Evolutionary conservation across 2,329 filamentous ascomycete genomes (phyloP).

Genomic region (Drechslerella dactyloides): DNA sequence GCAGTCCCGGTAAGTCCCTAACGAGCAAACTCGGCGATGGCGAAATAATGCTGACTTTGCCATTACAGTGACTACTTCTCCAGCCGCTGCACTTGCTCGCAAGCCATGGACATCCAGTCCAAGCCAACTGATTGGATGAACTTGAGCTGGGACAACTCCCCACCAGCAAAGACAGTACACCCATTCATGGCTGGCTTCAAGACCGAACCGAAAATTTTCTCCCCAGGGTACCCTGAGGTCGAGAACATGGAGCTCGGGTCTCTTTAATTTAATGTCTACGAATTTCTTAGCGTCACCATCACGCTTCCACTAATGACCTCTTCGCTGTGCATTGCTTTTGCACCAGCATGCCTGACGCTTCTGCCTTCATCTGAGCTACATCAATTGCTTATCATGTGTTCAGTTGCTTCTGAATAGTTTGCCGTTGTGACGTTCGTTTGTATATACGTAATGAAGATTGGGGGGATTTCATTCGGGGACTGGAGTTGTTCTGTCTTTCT

Average conservation of each 20-base stretch:
- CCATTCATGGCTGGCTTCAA: conserved; percentile 45
- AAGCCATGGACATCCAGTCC: conserved; percentile 22
- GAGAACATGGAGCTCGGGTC: conserved; percentile 48
- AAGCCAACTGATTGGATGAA: conserved; percentile 47
- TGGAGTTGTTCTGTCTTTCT: conserved; percentile 36
- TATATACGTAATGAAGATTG: conserved; percentile 49
- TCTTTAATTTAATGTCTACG: conserved; percentile 19
- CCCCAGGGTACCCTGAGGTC: conserved; percentile 43
- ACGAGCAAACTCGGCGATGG: background rate
- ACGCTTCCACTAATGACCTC: conserved; percentile 17
- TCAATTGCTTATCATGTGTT: background rate
- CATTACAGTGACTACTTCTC: conserved; percentile 44
- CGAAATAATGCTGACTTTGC: conserved; percentile 10
- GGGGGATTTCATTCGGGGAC: conserved; percentile 24
- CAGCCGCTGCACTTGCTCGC: conserved; percentile 40
- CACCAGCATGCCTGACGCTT: too few species aligned
- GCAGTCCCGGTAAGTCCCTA: conserved; percentile 25
- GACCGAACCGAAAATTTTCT: conserved; percentile 43
- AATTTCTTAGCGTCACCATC: conserved; percentile 14
- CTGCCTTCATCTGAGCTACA: background rate
- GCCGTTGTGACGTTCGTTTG: conserved; percentile 15
- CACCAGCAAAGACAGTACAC: conserved; percentile 40
- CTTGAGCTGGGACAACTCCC: conserved; percentile 48
- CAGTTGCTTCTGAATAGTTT: background rate
- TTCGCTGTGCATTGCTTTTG: conserved; percentile 13